Conservation (phyloP, 2,329 filamentous ascomycete species). For the Curvularia sp. region DNA sequence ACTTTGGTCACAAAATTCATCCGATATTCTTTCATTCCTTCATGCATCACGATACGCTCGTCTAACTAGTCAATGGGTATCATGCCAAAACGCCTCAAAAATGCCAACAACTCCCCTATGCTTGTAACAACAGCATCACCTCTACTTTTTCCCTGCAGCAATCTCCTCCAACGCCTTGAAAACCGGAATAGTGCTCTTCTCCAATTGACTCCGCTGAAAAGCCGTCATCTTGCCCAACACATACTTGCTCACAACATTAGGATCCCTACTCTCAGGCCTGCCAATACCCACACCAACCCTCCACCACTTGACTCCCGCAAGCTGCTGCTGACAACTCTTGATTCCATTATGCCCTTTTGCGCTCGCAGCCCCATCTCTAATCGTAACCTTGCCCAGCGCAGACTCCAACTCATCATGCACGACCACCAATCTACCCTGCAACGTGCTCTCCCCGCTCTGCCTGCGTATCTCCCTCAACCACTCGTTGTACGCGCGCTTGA, state of each 20-base stretch:
- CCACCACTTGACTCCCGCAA: constrained; percentile 52
- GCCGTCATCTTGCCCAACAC: constrained; percentile 73
- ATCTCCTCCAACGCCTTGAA: constrained; percentile 61
- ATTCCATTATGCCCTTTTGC: constrained; percentile 56
- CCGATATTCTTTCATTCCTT: constrained; percentile 17
- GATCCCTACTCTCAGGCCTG: constrained; percentile 73
- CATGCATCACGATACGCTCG: constrained; percentile 8
- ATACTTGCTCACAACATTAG: constrained; percentile 73
- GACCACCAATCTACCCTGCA: constrained; percentile 68
- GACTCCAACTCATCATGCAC: constrained; percentile 90
- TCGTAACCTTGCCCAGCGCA: constrained; percentile 69
- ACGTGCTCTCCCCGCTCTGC: constrained; percentile 15
- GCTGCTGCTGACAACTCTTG: constrained; percentile 50
- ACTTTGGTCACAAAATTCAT: constrained; percentile 11
- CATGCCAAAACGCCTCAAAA: constrained; percentile 15
- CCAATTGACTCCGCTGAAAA: constrained; percentile 52
- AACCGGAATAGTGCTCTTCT: constrained; percentile 56
- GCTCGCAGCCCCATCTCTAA: constrained; percentile 64
- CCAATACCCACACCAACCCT: constrained; percentile 86
- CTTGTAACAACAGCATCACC: constrained; percentile 1
- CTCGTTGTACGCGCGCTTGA: constrained; percentile 70
- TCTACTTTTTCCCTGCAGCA: constrained; percentile 49
- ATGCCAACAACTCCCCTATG: constrained; percentile 3
- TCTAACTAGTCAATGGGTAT: constrained; percentile 18
- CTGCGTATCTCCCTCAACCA: constrained; percentile 41